Evolutionary conservation across 768 basidiomycete species (phyloP).

Genomic region (Boletellus ananas): DNA sequence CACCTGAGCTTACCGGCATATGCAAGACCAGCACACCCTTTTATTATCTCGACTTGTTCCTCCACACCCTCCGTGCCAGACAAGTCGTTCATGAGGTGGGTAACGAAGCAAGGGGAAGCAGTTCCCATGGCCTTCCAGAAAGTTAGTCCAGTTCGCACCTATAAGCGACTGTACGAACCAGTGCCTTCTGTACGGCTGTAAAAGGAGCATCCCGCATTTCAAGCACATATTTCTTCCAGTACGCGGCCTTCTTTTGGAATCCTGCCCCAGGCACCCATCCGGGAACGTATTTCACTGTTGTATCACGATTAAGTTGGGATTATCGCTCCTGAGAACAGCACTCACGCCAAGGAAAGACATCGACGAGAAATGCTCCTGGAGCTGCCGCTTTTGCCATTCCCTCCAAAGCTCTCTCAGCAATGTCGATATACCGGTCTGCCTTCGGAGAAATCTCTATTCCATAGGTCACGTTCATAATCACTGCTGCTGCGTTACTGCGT

Average conservation of each 20-base stretch:
- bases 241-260: slow-evolving; percentile 47
- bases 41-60: slow-evolving; percentile 34
- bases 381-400: slow-evolving; percentile 48
- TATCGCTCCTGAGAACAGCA: background rate
- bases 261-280: slow-evolving; percentile 50
- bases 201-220: slow-evolving; percentile 50
- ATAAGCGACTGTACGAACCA: slow-evolving; percentile 30
- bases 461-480: slow-evolving; percentile 52
- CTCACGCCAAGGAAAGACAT: slow-evolving; percentile 43
- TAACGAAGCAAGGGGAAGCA: slow-evolving; percentile 32
- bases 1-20: slow-evolving; percentile 39
- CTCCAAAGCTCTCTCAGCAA: slow-evolving; percentile 50
- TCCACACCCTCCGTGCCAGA: slow-evolving; percentile 2
- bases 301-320: slow-evolving; percentile 1
- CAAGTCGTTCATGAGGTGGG: slow-evolving; percentile 24
- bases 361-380: slow-evolving; percentile 53
- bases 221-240: slow-evolving; percentile 45
- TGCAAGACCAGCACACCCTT: slow-evolving; percentile 43
- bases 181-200: slow-evolving; percentile 32
- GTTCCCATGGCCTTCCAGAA: slow-evolving; percentile 19
- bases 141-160: background rate
- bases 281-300: slow-evolving; percentile 49
- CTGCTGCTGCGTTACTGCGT: slow-evolving; percentile 45
- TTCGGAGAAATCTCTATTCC: slow-evolving; percentile 43
- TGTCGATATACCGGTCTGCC: slow-evolving; percentile 45